Conservation (phyloP, 306 rosid genomes). For the Dryas drummondii region DNA sequence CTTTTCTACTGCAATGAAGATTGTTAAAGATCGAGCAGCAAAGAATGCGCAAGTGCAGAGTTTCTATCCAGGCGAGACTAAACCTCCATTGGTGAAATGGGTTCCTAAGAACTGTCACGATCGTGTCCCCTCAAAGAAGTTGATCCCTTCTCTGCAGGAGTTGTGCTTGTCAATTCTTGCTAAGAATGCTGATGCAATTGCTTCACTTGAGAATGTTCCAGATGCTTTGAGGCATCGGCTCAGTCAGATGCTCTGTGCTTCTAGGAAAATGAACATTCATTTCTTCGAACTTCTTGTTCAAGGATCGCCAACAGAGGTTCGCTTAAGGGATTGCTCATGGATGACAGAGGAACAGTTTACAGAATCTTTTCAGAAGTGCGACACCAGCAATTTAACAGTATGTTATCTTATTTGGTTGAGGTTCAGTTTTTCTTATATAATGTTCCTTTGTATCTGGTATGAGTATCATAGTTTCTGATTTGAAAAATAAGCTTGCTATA, state of each 20-base stretch:
- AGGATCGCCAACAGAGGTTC: conserved; percentile 69
- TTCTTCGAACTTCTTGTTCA: conserved; percentile 50
- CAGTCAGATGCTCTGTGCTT: conserved; percentile 62
- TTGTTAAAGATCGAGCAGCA: conserved; percentile 43
- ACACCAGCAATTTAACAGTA: conserved; percentile 56
- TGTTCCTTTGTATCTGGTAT: conserved; percentile 1
- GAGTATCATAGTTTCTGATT: background rate
- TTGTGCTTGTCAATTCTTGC: conserved; percentile 50
- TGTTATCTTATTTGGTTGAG: conserved; percentile 9
- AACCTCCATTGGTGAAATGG: conserved; percentile 37
- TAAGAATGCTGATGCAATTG: conserved; percentile 56
- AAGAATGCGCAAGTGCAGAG: conserved; percentile 13
- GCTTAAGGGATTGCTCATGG: conserved; percentile 81
- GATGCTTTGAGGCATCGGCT: conserved; percentile 60
- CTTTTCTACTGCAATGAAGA: conserved; percentile 56
- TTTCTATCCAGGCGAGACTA: conserved; percentile 6
- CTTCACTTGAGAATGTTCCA: conserved; percentile 62
- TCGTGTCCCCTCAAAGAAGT: conserved; percentile 1
- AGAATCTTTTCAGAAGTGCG: conserved; percentile 41
- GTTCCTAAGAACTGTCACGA: conserved; percentile 29
- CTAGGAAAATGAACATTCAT: conserved; percentile 50
- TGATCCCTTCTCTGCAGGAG: conserved; percentile 59
- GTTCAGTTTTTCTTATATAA: background rate
- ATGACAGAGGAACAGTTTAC: conserved; percentile 64
- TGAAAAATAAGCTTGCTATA: background rate